These are phyloP conservation scores for Pholiota conissans DNA, from an alignment of 768 basidiomycete species.

Conservation along the genomic window DNA sequence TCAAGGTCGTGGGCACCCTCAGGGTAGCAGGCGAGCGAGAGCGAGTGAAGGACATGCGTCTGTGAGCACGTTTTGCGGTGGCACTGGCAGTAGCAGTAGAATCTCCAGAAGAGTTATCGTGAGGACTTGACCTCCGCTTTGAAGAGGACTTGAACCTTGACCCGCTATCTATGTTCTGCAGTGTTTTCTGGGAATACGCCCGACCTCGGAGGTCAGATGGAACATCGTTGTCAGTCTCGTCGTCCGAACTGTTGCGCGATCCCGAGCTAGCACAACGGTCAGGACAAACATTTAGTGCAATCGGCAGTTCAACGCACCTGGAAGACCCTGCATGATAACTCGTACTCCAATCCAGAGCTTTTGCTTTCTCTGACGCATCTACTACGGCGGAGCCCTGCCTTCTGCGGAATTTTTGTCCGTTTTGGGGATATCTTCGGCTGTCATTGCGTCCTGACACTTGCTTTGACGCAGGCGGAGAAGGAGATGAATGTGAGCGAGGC, in stretches of 20 bases:
- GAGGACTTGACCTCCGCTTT: constrained; percentile 31
- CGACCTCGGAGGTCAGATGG: constrained; percentile 44
- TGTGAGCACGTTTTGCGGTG: constrained; percentile 27
- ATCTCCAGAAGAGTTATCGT: constrained; percentile 38
- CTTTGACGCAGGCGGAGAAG: constrained; percentile 66
- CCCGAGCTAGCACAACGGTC: constrained; percentile 39
- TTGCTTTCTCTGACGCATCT: constrained; percentile 21
- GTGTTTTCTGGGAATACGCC: constrained; percentile 23
- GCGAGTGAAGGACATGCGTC: constrained; percentile 60
- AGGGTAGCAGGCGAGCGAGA: constrained; percentile 64
- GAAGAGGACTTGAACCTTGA: constrained; percentile 24
- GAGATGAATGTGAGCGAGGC: constrained; percentile 79
- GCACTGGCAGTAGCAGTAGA: constrained; percentile 36
- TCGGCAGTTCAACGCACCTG: constrained; percentile 44
- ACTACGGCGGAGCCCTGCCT: constrained; percentile 32
- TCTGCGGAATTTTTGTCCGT: constrained; percentile 34
- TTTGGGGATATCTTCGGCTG: constrained; percentile 35
- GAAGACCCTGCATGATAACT: constrained; percentile 88
- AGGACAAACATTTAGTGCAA: background rate
- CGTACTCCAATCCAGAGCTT: constrained; percentile 72
- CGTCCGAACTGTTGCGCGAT: constrained; percentile 51
- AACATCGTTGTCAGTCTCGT: constrained; percentile 52
- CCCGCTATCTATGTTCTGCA: constrained; percentile 22
- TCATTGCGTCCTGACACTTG: constrained; percentile 54
- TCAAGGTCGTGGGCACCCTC: constrained; percentile 31